Percentiles rank a stretch among this genome's conserved stretches.
Evolutionary conservation across 2,329 filamentous ascomycete species (phyloP).

Genomic region (Epichloe baconii): DNA sequence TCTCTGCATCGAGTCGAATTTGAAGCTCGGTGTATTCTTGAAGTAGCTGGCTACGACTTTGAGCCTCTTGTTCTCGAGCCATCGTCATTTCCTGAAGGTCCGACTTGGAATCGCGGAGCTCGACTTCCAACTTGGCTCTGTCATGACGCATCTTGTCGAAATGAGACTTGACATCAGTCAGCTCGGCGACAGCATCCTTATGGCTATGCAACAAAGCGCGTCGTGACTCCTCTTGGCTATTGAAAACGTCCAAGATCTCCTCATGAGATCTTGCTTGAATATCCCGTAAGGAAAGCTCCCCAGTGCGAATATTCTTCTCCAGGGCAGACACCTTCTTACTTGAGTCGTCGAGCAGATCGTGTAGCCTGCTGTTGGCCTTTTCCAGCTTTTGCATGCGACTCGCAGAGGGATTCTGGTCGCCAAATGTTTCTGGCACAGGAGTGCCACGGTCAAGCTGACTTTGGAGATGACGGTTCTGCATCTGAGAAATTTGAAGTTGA

Average conservation of each 20-base stretch:
- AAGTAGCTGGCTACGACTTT: constrained; percentile 77
- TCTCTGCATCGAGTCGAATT: constrained; percentile 81
- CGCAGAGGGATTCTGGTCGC: constrained; percentile 69
- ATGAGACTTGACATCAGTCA: constrained; percentile 74
- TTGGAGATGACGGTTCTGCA: constrained; percentile 89
- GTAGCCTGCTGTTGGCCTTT: constrained; percentile 77
- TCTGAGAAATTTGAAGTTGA: constrained; percentile 82
- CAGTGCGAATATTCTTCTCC: constrained; percentile 75
- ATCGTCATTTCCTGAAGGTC: constrained; percentile 71
- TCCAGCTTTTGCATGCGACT: constrained; percentile 83
- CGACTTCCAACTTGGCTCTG: constrained; percentile 68
- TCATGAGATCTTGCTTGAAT: constrained; percentile 89
- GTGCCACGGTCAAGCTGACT: constrained; percentile 65
- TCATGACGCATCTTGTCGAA: constrained; percentile 79
- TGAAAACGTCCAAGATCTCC: constrained; percentile 83
- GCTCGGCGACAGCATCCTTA: constrained; percentile 71
- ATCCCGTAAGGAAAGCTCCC: constrained; percentile 79
- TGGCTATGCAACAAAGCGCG: constrained; percentile 71
- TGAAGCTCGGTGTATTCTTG: constrained; percentile 90
- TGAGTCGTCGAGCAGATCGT: constrained; percentile 91
- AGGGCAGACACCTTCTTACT: constrained; percentile 81
- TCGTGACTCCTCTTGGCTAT: constrained; percentile 82
- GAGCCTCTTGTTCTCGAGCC: constrained; percentile 73
- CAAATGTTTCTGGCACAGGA: constrained; percentile 48
- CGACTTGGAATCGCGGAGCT: constrained; percentile 70